Conservation (phyloP, 1,139 yeast species). For the Hyphopichia buzzinii region DNA sequence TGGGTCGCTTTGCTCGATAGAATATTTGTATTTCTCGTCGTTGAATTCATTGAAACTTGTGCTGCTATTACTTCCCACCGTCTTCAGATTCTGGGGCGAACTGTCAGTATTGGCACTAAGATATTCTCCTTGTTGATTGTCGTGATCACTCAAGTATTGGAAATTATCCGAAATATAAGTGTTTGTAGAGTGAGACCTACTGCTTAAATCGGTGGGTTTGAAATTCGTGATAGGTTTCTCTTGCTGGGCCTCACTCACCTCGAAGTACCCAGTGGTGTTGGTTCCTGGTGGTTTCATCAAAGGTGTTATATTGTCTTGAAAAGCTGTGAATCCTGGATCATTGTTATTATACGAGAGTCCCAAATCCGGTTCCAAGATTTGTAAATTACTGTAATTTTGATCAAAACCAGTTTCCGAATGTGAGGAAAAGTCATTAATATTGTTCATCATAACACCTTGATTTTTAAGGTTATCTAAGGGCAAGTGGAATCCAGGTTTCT, state of each 20-base stretch:
- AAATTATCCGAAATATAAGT: background rate
- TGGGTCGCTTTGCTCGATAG: no score
- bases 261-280: slow-evolving; percentile 34
- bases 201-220: background rate
- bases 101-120: slow-evolving; percentile 4
- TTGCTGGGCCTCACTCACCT: slow-evolving; percentile 7
- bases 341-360: slow-evolving; percentile 10
- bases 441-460: slow-evolving; percentile 8
- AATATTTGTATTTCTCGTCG: background rate
- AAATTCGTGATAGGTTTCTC: background rate
- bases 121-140: slow-evolving; percentile 1
- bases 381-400: slow-evolving; percentile 11
- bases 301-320: slow-evolving; percentile 31
- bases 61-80: slow-evolving; percentile 1
- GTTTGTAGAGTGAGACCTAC: background rate
- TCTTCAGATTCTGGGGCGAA: slow-evolving; percentile 4
- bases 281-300: slow-evolving; percentile 42
- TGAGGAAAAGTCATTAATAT: slow-evolving; percentile 9
- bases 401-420: slow-evolving; percentile 11
- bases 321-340: slow-evolving; percentile 10
- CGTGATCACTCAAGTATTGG: slow-evolving; percentile 3
- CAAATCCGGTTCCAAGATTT: slow-evolving; percentile 19
- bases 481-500: slow-evolving; percentile 15
- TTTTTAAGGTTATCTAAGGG: slow-evolving; percentile 15
- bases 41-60: slow-evolving; percentile 2